Conservation (phyloP, 768 basidiomycete genomes). For the Xanthoconium purpureum region DNA sequence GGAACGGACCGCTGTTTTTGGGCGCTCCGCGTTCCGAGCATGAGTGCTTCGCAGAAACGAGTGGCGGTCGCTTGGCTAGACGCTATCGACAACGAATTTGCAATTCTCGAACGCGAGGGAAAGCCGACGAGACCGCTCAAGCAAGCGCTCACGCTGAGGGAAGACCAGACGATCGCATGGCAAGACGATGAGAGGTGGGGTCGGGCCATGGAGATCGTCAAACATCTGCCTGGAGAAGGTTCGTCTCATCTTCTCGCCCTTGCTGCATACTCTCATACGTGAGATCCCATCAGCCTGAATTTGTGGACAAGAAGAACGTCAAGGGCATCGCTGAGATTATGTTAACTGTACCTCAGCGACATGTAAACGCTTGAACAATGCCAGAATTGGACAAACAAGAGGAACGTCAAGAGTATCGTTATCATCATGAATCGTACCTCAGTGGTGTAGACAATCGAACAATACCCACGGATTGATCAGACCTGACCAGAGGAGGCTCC, state of each 20-base stretch:
- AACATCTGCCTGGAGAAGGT: conserved; percentile 27
- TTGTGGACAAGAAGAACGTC: neutral
- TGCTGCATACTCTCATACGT: neutral
- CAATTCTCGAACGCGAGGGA: conserved; percentile 37
- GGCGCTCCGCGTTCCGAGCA: conserved; percentile 50
- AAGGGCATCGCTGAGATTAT: conserved; percentile 1
- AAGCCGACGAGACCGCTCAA: conserved; percentile 33
- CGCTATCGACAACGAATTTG: conserved; percentile 44
- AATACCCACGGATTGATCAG: no score
- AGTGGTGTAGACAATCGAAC: no score
- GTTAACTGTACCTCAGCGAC: neutral
- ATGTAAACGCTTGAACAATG: neutral
- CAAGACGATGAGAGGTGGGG: conserved; percentile 54
- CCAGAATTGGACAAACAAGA: no score
- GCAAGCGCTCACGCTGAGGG: conserved; percentile 47
- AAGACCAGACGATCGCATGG: conserved; percentile 55
- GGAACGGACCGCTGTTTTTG: conserved; percentile 63
- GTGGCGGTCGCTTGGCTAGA: conserved; percentile 58
- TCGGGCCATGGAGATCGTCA: conserved; percentile 39
- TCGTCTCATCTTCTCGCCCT: neutral
- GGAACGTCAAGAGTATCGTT: no score
- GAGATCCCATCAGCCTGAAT: neutral
- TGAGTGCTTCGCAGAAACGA: conserved; percentile 44
- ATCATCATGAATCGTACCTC: no score
- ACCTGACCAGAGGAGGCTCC: no score